A percentile compares a stretch with the other conserved stretches of the same genome.
Evolutionary conservation across 495 filamentous ascomycete species (phyloP).

Genomic region (Trichoderma reesei): DNA sequence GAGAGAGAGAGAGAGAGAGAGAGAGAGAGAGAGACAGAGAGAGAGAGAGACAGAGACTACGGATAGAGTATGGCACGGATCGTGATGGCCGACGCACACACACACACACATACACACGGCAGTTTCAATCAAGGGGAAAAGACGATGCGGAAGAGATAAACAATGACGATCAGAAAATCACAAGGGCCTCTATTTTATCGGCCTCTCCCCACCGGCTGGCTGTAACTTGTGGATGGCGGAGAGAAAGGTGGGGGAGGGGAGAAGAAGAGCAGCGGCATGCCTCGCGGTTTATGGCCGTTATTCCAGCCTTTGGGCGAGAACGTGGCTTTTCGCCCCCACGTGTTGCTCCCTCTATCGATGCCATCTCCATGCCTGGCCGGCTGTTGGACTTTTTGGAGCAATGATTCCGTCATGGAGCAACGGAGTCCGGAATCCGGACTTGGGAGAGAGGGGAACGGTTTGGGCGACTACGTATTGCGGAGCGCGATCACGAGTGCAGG

Average conservation of each 20-base stretch:
- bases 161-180: conserved; percentile 1
- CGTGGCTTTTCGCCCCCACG: neutral
- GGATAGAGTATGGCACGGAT: neutral
- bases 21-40: neutral
- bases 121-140: neutral
- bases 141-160: neutral
- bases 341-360: too few relatives aligned
- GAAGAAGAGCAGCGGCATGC: neutral
- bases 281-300: neutral
- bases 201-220: neutral
- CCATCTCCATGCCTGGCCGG: too few relatives aligned
- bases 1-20: neutral
- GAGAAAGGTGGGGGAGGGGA: neutral
- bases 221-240: neutral
- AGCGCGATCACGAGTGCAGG: too few relatives aligned
- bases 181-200: neutral
- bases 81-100: neutral
- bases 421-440: too few relatives aligned
- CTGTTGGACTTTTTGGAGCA: too few relatives aligned
- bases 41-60: neutral
- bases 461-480: too few relatives aligned
- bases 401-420: too few relatives aligned
- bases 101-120: neutral
- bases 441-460: too few relatives aligned
- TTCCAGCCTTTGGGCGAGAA: neutral